Base-by-base conservation (phyloP, 768 basidiomycete genomes). In the Podaxis pistillaris region DNA sequence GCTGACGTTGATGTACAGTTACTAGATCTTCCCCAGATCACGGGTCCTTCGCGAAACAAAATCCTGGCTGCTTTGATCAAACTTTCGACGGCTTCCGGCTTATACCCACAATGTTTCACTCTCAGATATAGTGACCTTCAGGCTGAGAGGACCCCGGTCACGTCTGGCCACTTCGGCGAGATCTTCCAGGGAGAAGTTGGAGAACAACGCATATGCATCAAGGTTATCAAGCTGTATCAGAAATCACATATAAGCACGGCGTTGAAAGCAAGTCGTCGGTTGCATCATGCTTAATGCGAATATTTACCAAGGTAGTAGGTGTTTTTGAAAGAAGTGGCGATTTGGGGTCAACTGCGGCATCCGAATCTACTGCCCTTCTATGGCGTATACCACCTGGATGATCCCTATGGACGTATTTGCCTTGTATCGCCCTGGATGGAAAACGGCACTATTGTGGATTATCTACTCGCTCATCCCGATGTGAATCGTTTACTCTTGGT, bases 141-240 rank as follows among this genome's bases (percentile, higher is more conserved):
- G 1, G 62, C 65, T 13, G 58, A 65, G 0, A 64, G 66, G 4
- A 47, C 55, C 5, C 65, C 70, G 1, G 56, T 67, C 1, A 63
- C 71, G 1, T 58, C 62, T 28, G 74, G 74, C 2, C 58, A 68
- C 24, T 75, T 71, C 56, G 68, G 70, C 3, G 73, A 75, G 11
- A 69, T 75, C 19, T 72, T 71, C 64, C 70, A 57, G 56, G 71
- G 71, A 6, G 4, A 49, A 22, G 65, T 68, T 51, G 60, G 64
- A 3, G 69, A 64, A 12, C 64, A 67, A 22, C 17, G 56, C 2
- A 68, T 74, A 0, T 72, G 70, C 50, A 30, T 73, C 37, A 74
- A 74, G 57, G 60, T 72, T 4, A 58, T 73, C 26, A 71, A 64
- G 49, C 58, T 71, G 44, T 74, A 71, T 33, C 63, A 67, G 64